Base-by-base conservation (phyloP, 306 rosid species). In the Cyclanthera cordifolia region DNA sequence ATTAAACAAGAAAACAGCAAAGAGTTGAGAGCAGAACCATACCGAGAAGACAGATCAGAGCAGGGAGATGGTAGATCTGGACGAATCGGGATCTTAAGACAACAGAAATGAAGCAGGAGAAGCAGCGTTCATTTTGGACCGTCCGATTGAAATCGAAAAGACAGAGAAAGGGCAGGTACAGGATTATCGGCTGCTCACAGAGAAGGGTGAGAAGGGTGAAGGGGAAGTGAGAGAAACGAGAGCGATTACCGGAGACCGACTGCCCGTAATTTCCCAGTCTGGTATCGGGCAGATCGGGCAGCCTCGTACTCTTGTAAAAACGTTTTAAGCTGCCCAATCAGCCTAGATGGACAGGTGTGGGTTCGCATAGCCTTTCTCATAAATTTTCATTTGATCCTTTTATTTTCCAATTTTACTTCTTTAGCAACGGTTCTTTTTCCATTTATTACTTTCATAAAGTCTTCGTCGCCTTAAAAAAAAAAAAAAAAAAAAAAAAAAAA, bases 221-320 rank as follows among this genome's bases (percentile, higher is more conserved):
- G 8, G 52, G 50, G 68, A 61, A 71, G 74, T 52, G 74, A 71
- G 63, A 56, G 66, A 71, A 43, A 37, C 47, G 53, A 54, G 66
- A 55, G 67, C 74, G 74, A 55, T 54, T 71, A 71, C 74, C 56
- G 74, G 74, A 37, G 74, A 71, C 65, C 58, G 74, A 71, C 74
- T 53, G 74, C 67, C 74, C 74, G 74, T 71, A 39, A 43, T 39
- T 71, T 56, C 56, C 53, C 74, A 34, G 65, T 37, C 74, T 46
- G 10, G 74, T 53, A 51, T 70, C 73, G 74, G 74, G 74, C 74
- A 71, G 74, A 37, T 65, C 66, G 74, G 74, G 74, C 66, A 71
- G 74, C 67, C 67, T 55, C 37, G 34, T 71, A 39, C 10, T 43
- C 66, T 55, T 34, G 60, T 34, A 69, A 52, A 69, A 69, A 51